These are phyloP conservation scores for Mollisiaceae sp. DNA, from an alignment of 2,329 filamentous ascomycete genomes.

Conservation along the genomic window DNA sequence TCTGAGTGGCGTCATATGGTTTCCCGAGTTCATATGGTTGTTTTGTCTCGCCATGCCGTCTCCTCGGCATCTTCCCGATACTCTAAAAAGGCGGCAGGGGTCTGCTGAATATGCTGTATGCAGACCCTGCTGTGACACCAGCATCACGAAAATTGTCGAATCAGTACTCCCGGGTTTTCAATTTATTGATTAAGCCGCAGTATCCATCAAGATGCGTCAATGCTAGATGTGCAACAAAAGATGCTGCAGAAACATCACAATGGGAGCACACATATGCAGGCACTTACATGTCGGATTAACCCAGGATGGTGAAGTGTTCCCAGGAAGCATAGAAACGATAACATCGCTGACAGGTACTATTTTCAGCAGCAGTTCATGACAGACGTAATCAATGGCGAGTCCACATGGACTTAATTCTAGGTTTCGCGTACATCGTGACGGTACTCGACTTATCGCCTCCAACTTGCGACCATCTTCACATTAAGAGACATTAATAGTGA, in stretches of 20 bases:
- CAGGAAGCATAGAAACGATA: not conserved
- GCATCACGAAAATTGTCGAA: not conserved
- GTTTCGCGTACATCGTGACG: too few species aligned
- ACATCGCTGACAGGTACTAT: too few species aligned
- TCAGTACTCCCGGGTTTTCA: not conserved
- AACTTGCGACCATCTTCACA: too few species aligned
- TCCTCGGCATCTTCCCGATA: not conserved
- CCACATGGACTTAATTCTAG: too few species aligned
- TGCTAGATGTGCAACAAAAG: constrained; percentile 27
- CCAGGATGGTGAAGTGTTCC: not conserved
- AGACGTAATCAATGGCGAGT: too few species aligned
- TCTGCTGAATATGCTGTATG: not conserved
- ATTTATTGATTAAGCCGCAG: constrained; percentile 12
- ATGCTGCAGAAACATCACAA: constrained; percentile 6
- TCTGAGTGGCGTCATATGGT: not conserved
- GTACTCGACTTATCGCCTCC: not conserved
- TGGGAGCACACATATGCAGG: not conserved
- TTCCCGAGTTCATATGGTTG: not conserved
- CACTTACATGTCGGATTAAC: not conserved
- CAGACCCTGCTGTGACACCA: constrained; percentile 6
- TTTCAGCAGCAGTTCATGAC: too few species aligned
- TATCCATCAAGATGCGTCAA: constrained; percentile 23
- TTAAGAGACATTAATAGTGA: not conserved
- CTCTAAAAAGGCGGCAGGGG: not conserved
- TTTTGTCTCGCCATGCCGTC: not conserved